phyloP scores from a whole-genome alignment of 768 basidiomycete genomes.

The Leccinum variicolor region DNA sequence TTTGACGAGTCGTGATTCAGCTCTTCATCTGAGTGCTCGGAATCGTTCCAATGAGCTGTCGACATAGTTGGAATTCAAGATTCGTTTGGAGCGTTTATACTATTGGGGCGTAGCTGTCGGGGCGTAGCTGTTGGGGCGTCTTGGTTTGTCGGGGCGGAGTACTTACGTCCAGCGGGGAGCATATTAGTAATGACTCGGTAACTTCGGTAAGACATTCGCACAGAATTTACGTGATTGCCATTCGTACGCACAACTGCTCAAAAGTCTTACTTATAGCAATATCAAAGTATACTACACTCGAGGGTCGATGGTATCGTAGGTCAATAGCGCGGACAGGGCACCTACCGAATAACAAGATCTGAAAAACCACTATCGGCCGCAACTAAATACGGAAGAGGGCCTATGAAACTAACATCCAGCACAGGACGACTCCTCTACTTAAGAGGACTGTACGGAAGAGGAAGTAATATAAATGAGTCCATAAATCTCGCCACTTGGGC shows the following conservation, averaged over 20 bases:
- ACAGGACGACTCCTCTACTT: constrained; percentile 44
- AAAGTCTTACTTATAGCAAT: background rate
- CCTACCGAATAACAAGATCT: background rate
- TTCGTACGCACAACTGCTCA: background rate
- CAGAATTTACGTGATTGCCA: constrained; percentile 2
- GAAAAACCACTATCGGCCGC: background rate
- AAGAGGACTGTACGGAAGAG: constrained; percentile 81
- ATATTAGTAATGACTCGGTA: constrained; percentile 6
- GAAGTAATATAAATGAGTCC: constrained; percentile 81
- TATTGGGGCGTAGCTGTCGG: background rate
- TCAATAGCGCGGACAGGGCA: background rate
- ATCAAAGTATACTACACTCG: background rate
- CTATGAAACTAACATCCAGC: background rate
- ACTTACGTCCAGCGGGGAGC: too few relatives aligned
- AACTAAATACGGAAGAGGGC: background rate
- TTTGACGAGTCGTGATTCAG: constrained; percentile 38
- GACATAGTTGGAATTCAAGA: constrained; percentile 23
- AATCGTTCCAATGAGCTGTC: constrained; percentile 47
- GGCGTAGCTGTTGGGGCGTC: too few relatives aligned
- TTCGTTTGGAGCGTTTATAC: constrained; percentile 1
- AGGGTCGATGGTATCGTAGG: background rate
- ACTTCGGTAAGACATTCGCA: constrained; percentile 17
- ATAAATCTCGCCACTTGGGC: constrained; percentile 81
- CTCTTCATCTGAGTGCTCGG: constrained; percentile 61
- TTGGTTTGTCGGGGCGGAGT: background rate